A percentile compares a stretch with the other conserved stretches of the same genome.
These are phyloP conservation scores for Orbilia quercus DNA, from an alignment of 2,329 filamentous ascomycete species.

Conservation along the genomic window DNA sequence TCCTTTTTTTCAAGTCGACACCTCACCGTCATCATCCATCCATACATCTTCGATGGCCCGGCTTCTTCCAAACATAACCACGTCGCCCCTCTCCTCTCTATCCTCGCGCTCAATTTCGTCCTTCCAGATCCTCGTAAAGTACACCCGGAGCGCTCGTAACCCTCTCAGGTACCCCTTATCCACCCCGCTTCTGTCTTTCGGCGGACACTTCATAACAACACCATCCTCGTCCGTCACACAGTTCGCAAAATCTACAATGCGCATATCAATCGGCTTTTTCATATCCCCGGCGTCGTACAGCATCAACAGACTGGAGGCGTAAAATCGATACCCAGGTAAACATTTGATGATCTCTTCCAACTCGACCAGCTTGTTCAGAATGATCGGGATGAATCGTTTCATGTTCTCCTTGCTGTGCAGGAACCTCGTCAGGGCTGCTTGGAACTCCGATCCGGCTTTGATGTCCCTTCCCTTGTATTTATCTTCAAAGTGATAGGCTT, in stretches of 20 bases:
- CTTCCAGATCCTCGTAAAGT: conserved; percentile 86
- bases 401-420: conserved; percentile 89
- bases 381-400: conserved; percentile 83
- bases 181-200: conserved; percentile 80
- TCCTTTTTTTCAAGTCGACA: conserved; percentile 57
- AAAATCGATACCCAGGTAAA: conserved; percentile 89
- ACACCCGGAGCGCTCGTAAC: conserved; percentile 78
- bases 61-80: conserved; percentile 61
- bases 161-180: conserved; percentile 92
- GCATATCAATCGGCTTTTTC: conserved; percentile 80
- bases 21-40: conserved; percentile 59
- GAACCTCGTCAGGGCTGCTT: conserved; percentile 86
- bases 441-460: conserved; percentile 87
- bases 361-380: conserved; percentile 83
- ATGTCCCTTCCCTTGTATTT: conserved; percentile 95
- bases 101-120: conserved; percentile 72
- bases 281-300: conserved; percentile 84
- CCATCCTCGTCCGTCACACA: conserved; percentile 86
- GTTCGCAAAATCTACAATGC: conserved; percentile 98
- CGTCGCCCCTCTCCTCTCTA: conserved; percentile 64
- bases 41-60: conserved; percentile 60
- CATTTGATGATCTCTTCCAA: conserved; percentile 84
- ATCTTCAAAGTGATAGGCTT: conserved; percentile 93
- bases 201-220: conserved; percentile 76
- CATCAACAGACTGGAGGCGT: conserved; percentile 92